These are phyloP conservation scores for Paraleonurus japonicus DNA, from an alignment of 257 asterid genomes.

Conservation along the genomic window DNA sequence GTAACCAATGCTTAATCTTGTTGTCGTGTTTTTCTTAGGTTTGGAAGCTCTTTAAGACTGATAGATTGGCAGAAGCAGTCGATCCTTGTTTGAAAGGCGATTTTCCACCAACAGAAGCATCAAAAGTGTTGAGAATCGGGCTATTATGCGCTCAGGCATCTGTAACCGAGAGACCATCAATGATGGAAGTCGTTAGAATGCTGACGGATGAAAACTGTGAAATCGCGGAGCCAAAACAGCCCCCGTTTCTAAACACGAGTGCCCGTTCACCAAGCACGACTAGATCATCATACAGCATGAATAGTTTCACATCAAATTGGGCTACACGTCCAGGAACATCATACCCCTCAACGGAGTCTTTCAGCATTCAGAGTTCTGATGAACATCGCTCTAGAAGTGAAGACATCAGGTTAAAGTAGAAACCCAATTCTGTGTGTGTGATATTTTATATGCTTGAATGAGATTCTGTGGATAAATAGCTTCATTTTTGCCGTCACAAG, in stretches of 20 bases:
- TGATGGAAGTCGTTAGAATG: constrained; percentile 71
- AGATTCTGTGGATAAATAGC: constrained; percentile 4
- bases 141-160: constrained; percentile 84
- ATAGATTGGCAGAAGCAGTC: constrained; percentile 52
- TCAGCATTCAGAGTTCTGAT: constrained; percentile 57
- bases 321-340: constrained; percentile 37
- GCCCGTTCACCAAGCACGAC: constrained; percentile 40
- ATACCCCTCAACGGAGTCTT: constrained; percentile 51
- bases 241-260: constrained; percentile 65
- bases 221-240: constrained; percentile 73
- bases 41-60: constrained; percentile 60
- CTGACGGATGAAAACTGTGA: constrained; percentile 46
- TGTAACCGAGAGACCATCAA: constrained; percentile 72
- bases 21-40: constrained; percentile 44
- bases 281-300: constrained; percentile 48
- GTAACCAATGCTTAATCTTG: neutral
- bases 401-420: constrained; percentile 10
- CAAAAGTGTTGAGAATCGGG: constrained; percentile 57
- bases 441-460: constrained; percentile 5
- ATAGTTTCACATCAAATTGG: constrained; percentile 40
- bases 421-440: neutral
- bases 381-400: constrained; percentile 30
- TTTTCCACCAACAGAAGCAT: constrained; percentile 52
- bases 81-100: constrained; percentile 50
- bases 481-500: neutral